Conservation (phyloP, 2,329 filamentous ascomycete species). For the Fusarium coffeatum region DNA sequence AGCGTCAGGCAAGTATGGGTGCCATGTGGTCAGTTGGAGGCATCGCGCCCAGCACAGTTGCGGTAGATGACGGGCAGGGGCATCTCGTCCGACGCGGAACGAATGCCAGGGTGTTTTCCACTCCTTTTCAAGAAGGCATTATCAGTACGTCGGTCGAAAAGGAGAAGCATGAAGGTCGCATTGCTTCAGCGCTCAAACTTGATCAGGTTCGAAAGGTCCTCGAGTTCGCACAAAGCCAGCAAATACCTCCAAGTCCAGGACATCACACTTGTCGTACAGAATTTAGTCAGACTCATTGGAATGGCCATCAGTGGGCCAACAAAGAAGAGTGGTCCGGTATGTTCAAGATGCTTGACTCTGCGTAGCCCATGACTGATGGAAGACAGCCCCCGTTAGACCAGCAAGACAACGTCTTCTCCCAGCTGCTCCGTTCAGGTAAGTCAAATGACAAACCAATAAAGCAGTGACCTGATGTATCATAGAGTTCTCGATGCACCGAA, state of each 20-base stretch:
- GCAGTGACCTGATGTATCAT: constrained; percentile 47
- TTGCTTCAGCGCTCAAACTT: constrained; percentile 85
- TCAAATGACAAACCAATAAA: background rate
- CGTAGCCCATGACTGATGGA: constrained; percentile 10
- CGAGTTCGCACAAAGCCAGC: constrained; percentile 56
- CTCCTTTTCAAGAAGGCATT: constrained; percentile 58
- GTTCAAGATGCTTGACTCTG: background rate
- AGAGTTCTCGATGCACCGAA: constrained; percentile 88
- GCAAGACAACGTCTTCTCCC: constrained; percentile 64
- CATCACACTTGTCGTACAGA: background rate
- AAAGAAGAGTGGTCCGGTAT: constrained; percentile 28
- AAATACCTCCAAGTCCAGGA: constrained; percentile 13
- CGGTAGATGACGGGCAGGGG: constrained; percentile 72
- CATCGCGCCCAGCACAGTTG: constrained; percentile 65
- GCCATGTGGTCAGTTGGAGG: constrained; percentile 83
- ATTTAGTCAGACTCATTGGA: constrained; percentile 41
- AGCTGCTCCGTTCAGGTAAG: constrained; percentile 79
- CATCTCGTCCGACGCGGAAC: constrained; percentile 75
- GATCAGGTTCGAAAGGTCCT: constrained; percentile 76
- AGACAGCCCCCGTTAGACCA: constrained; percentile 31
- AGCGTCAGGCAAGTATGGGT: constrained; percentile 71
- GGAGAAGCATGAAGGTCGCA: constrained; percentile 76
- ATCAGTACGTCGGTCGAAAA: constrained; percentile 67
- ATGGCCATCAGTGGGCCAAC: constrained; percentile 43
- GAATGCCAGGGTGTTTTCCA: constrained; percentile 73